These are phyloP conservation scores for Tulasnella sp. DNA, from an alignment of 768 basidiomycete species.

Conservation along the genomic window DNA sequence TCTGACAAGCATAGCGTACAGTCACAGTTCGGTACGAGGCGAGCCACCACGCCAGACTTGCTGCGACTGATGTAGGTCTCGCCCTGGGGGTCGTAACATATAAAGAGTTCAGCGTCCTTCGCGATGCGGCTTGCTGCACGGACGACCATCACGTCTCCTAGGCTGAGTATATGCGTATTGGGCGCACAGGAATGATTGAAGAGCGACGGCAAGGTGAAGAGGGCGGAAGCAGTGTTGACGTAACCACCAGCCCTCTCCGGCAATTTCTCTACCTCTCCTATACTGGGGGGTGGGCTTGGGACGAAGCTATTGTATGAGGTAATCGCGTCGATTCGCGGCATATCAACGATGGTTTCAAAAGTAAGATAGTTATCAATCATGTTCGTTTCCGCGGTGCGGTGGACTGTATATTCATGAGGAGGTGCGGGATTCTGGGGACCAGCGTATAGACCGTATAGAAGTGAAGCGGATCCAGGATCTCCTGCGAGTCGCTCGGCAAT, in stretches of 20 bases:
- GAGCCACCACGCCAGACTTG: neutral
- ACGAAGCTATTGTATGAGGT: conserved; percentile 23
- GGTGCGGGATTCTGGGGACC: conserved; percentile 22
- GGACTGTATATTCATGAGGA: conserved; percentile 19
- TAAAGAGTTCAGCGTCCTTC: conserved; percentile 24
- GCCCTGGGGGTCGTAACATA: conserved; percentile 12
- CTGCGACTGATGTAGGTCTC: neutral
- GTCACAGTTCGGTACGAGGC: neutral
- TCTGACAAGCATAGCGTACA: conserved; percentile 7
- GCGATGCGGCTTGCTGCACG: conserved; percentile 22
- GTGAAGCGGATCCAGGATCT: conserved; percentile 20
- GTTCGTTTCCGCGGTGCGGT: neutral
- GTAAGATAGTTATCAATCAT: conserved; percentile 1
- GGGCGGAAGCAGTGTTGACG: conserved; percentile 16
- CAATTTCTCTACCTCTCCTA: neutral
- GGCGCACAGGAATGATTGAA: conserved; percentile 30
- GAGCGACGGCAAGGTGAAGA: conserved; percentile 27
- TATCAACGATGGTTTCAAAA: conserved; percentile 21
- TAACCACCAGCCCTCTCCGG: neutral
- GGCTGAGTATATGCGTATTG: conserved; percentile 22
- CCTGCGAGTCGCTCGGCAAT: conserved; percentile 20
- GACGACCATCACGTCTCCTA: conserved; percentile 27
- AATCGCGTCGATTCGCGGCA: conserved; percentile 24
- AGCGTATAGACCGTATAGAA: conserved; percentile 25
- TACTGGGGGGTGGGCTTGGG: neutral